Conservation (phyloP, 768 basidiomycete genomes). For the Trichaptum fuscoviolaceum region DNA sequence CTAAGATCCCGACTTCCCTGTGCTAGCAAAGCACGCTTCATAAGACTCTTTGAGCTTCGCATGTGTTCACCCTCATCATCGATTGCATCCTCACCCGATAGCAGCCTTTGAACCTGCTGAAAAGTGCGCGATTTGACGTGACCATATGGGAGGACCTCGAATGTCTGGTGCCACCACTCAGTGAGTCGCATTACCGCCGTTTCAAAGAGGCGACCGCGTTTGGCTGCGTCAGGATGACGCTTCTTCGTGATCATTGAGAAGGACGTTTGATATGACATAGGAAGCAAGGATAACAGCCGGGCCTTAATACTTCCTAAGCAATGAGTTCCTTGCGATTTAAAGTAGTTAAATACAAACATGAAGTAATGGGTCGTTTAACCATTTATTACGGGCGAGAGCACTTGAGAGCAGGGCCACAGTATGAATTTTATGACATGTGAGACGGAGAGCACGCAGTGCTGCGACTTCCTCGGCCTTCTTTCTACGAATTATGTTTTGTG, state of each 20-base stretch:
- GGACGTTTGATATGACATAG: constrained; percentile 71
- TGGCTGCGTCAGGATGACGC: constrained; percentile 69
- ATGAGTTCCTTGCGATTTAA: constrained; percentile 8
- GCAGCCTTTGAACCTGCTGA: constrained; percentile 53
- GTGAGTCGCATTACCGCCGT: constrained; percentile 65
- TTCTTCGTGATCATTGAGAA: constrained; percentile 81
- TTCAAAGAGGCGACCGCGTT: constrained; percentile 87
- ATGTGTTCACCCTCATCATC: constrained; percentile 58
- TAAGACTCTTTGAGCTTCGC: constrained; percentile 75
- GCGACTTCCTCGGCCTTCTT: constrained; percentile 33
- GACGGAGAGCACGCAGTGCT: constrained; percentile 70
- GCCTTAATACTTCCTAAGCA: constrained; percentile 46
- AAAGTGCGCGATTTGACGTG: constrained; percentile 75
- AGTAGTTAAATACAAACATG: constrained; percentile 50
- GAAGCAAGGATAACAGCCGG: constrained; percentile 81
- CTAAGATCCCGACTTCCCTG: constrained; percentile 80
- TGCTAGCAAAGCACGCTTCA: constrained; percentile 86
- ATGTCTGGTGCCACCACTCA: constrained; percentile 80
- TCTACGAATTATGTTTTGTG: constrained; percentile 23
- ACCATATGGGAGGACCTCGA: constrained; percentile 54
- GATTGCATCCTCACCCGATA: constrained; percentile 41
- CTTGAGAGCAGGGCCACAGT: constrained; percentile 76
- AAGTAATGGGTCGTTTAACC: constrained; percentile 76
- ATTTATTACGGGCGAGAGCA: constrained; percentile 70
- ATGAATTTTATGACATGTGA: constrained; percentile 87